phyloP scores from a whole-genome alignment of 2,329 filamentous ascomycete genomes.

The Tympanopsis confertula region DNA sequence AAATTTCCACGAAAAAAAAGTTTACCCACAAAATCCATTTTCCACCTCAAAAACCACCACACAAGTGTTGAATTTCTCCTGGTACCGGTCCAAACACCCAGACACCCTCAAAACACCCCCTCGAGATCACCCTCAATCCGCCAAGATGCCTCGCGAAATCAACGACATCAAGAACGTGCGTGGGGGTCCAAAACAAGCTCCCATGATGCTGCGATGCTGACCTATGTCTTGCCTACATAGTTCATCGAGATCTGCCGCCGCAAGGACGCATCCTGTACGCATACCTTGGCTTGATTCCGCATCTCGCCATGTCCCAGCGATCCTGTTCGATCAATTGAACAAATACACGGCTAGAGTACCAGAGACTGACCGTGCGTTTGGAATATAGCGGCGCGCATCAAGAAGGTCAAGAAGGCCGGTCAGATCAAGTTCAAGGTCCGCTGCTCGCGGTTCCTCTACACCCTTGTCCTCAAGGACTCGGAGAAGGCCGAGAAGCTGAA shows the following conservation, averaged over 20 bases:
- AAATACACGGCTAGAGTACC: background rate
- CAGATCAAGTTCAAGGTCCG: constrained; percentile 99
- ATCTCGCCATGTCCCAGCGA: constrained; percentile 2
- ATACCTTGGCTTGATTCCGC: constrained; percentile 7
- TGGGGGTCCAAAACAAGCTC: constrained; percentile 2
- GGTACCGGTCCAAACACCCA: constrained; percentile 6
- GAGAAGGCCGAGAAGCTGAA: constrained; percentile 99
- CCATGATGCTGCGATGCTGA: constrained; percentile 14
- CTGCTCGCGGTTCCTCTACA: constrained; percentile 94
- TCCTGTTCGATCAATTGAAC: background rate
- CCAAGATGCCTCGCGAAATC: constrained; percentile 96
- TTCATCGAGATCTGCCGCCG: constrained; percentile 99
- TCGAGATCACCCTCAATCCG: constrained; percentile 21
- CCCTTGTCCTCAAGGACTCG: constrained; percentile 91
- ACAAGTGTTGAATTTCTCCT: constrained; percentile 7
- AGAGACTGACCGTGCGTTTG: constrained; percentile 14
- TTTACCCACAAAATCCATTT: constrained; percentile 14
- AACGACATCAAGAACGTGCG: constrained; percentile 85
- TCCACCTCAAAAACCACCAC: constrained; percentile 4
- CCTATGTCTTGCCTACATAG: constrained; percentile 29
- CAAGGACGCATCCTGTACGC: constrained; percentile 98
- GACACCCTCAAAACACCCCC: background rate
- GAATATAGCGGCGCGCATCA: constrained; percentile 68
- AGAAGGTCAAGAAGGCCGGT: constrained; percentile 84
- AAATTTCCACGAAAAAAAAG: constrained; percentile 5